phyloP scores from a whole-genome alignment of 345 rosid genomes.

The Luvunga scandens region DNA sequence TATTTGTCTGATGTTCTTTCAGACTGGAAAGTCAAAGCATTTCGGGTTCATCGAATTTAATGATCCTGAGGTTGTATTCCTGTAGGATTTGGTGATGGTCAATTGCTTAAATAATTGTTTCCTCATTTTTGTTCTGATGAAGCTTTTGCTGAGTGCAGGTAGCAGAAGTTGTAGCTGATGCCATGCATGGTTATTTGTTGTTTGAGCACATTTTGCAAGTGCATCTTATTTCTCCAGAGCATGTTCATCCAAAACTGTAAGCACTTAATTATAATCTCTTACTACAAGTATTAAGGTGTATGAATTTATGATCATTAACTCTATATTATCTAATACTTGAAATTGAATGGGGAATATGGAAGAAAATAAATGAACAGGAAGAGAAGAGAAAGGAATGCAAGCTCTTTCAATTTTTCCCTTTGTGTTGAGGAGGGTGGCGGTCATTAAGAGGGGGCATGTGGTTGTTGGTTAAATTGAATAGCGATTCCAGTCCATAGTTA shows the following conservation, averaged over 20 bases:
- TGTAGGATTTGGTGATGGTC: not conserved
- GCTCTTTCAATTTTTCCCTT: not conserved
- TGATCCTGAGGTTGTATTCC: conserved; percentile 62
- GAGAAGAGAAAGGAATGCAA: not conserved
- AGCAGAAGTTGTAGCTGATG: conserved; percentile 88
- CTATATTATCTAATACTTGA: not conserved
- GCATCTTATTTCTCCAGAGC: conserved; percentile 56
- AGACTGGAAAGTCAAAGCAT: conserved; percentile 96
- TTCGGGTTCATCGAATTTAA: conserved; percentile 86
- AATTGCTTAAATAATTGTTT: not conserved
- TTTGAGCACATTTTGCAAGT: conserved; percentile 87
- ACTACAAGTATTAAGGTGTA: not conserved
- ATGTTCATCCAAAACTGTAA: conserved; percentile 86
- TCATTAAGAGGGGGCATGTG: not conserved
- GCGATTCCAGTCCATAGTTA: not conserved
- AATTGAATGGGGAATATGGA: not conserved
- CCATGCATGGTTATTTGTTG: conserved; percentile 81
- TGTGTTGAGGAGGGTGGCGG: not conserved
- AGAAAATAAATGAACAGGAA: not conserved
- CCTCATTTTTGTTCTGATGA: conserved; percentile 10
- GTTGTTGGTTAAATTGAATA: not conserved
- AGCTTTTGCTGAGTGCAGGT: conserved; percentile 49
- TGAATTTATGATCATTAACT: not conserved
- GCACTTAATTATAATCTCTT: not conserved
- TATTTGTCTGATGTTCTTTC: conserved; percentile 19